Evolutionary conservation across 202 grass and related monocot species (phyloP), one percentile per base, ranked within the genome.

Genomic region (Digitaria exilis): DNA sequence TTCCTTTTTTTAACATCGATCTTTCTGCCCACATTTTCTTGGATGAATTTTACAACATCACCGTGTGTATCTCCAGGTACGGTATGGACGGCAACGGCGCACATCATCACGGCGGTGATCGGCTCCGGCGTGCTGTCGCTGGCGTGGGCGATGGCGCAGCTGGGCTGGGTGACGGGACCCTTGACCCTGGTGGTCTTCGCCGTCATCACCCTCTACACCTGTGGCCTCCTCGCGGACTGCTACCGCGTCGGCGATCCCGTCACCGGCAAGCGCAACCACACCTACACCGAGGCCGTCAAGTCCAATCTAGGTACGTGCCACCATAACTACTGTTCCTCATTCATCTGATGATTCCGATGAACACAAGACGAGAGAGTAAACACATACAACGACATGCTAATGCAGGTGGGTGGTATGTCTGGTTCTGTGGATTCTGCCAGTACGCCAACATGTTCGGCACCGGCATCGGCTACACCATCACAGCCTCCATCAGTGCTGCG

Each of bases 71-170:
- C 24, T 59, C 4, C 32, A 80, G 77, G 77, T 8, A 80, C 77
- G 12, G 45, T 80, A 80, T 92, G 92, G 87, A 97, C 95, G 1
- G 95, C 95, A 7, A 82, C 88, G 21, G 88, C 92, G 14, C 95
- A 97, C 81, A 94, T 94, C 71, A 84, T 97, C 70, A 97, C 95
- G 44, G 90, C 95, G 9, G 95, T 97, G 71, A 94, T 97, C 14
- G 95, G 92, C 11, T 97, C 95, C 0, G 95, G 95, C 1, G 92
- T 97, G 69, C 84, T 97, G n/a, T 94, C 95, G 8, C 75, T 97
- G 41, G 88, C 90, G 7, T 97, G 92, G 94, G 90, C 92, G 57
- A 93, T 87, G 58, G 86, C 92, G 0, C 95, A 97, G 46, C 95
- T 97, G 2, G 95, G 95, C 0, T 97, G 95, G 95, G 72, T 92